Percentiles rank a stretch among this genome's conserved stretches.
Conservation (phyloP, 352 stramenopile species). For the Pythium sp. region DNA sequence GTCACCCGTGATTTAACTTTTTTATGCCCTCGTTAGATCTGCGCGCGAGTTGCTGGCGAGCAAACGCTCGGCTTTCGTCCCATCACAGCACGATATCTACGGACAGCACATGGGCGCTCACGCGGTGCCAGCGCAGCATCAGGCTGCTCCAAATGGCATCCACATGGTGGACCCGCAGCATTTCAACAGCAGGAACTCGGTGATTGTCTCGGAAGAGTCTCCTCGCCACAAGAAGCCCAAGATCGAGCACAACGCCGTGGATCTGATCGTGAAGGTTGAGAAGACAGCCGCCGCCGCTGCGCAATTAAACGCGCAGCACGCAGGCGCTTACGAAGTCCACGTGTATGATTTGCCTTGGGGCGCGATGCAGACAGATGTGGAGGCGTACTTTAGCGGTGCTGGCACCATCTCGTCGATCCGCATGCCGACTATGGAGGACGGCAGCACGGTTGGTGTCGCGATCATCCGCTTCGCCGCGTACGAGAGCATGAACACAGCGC, state of each 20-base stretch:
- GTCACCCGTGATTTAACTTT: not conserved
- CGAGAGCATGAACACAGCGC: conserved; percentile 47
- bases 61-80: conserved; percentile 27
- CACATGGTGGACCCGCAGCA: conserved; percentile 20
- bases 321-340: conserved; percentile 44
- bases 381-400: conserved; percentile 62
- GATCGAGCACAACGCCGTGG: conserved; percentile 21
- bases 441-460: conserved; percentile 64
- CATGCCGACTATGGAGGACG: conserved; percentile 71
- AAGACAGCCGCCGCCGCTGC: conserved; percentile 21
- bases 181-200: conserved; percentile 16
- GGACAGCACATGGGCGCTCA: not conserved
- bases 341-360: conserved; percentile 69
- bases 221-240: conserved; percentile 33
- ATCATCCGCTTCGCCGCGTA: conserved; percentile 53
- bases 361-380: conserved; percentile 43
- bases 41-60: conserved; percentile 35
- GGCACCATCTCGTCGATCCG: conserved; percentile 48
- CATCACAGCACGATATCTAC: conserved; percentile 11
- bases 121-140: not conserved
- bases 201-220: conserved; percentile 19
- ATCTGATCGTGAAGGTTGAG: conserved; percentile 53
- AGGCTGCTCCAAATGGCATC: conserved; percentile 4
- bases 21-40: conserved; percentile 19
- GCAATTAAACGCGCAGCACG: conserved; percentile 2